These are phyloP conservation scores for Neofusicoccum laricinum DNA, from an alignment of 2,329 filamentous ascomycete genomes.

Conservation along the genomic window DNA sequence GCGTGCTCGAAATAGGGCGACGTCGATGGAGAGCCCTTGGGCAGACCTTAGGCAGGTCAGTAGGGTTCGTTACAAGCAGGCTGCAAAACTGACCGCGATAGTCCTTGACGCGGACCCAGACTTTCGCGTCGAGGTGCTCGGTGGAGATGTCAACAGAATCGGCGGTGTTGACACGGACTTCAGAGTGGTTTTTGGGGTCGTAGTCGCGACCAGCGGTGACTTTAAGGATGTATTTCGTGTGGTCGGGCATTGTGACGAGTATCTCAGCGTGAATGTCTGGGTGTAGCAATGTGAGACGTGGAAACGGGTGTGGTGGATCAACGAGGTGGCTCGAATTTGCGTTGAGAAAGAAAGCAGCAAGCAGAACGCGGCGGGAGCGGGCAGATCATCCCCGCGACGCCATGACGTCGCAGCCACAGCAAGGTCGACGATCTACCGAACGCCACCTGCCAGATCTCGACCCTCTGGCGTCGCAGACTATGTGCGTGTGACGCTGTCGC, in stretches of 20 bases:
- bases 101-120: conserved; percentile 72
- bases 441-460: not conserved
- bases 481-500: too few relatives aligned
- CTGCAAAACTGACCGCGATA: conserved; percentile 43
- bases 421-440: conserved; percentile 1
- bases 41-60: conserved; percentile 57
- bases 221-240: conserved; percentile 68
- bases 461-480: too few relatives aligned
- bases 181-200: conserved; percentile 66
- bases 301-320: not conserved
- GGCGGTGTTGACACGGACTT: conserved; percentile 72
- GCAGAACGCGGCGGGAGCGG: not conserved
- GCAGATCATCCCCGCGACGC: conserved; percentile 7
- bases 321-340: not conserved
- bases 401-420: not conserved
- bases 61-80: not conserved
- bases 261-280: not conserved
- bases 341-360: not conserved
- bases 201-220: conserved; percentile 81
- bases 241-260: conserved; percentile 49
- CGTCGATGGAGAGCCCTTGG: conserved; percentile 63
- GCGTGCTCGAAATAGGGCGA: conserved; percentile 74
- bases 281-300: not conserved
- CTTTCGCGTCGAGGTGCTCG: conserved; percentile 60
- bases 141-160: conserved; percentile 62